Conservation (phyloP, 306 rosid species). For the Dryas drummondii region DNA sequence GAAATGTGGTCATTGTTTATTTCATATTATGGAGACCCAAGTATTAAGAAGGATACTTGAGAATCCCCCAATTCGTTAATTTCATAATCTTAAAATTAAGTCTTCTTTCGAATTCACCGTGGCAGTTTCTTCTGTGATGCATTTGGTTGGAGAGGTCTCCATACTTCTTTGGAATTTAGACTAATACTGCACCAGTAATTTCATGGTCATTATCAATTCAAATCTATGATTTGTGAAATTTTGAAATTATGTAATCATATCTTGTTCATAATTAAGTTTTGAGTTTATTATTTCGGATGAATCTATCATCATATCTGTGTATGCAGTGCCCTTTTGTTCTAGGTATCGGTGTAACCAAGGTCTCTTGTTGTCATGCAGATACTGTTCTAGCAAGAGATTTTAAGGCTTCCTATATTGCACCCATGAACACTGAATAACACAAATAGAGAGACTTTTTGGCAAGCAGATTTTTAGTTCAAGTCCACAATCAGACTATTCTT, state of each 20-base stretch:
- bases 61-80: not conserved
- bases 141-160: not conserved
- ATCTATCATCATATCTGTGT: not conserved
- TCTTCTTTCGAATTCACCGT: not conserved
- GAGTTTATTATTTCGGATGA: too few species aligned
- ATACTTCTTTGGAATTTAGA: not conserved
- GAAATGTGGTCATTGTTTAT: not conserved
- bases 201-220: not conserved
- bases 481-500: slow-evolving; percentile 17
- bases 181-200: not conserved
- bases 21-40: not conserved
- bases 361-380: slow-evolving; percentile 15
- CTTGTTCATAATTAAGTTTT: too few species aligned
- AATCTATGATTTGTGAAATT: not conserved
- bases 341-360: slow-evolving; percentile 9
- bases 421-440: slow-evolving; percentile 22
- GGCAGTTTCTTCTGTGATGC: not conserved
- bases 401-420: slow-evolving; percentile 6
- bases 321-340: slow-evolving; percentile 13
- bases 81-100: not conserved
- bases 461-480: not conserved
- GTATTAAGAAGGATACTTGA: not conserved
- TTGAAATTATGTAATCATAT: not conserved
- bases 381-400: slow-evolving; percentile 18
- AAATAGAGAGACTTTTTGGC: slow-evolving; percentile 5